Evolutionary conservation across 768 basidiomycete species (phyloP), one percentile per base, ranked within the genome.

Genomic region (Exsudoporus frostii): DNA sequence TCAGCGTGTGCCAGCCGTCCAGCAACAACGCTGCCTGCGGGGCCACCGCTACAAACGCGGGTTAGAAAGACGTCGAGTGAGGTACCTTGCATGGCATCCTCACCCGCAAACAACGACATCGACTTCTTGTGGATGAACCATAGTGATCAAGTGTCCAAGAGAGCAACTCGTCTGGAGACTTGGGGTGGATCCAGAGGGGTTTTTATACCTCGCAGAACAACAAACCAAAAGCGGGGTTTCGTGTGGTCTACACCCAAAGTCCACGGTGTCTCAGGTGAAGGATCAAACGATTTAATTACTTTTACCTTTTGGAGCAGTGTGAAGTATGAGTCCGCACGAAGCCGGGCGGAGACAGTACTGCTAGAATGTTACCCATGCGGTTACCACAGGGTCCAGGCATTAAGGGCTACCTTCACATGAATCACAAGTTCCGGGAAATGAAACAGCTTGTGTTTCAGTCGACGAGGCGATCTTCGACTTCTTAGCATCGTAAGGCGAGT

Each of bases 1-100:
- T 87, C 86, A 34, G 85, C 84, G 60, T 82, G 84, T 0, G 86
- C 86, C 48, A 88, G 70, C 50, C 86, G 76, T 49, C 86, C 86
- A 13, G 86, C 86, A 27, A 82, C 79, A 46, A 85, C 85, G 62
- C 83, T 59, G 78, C 81, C 80, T 65, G 84, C 83, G 19, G 84
- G 84, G 55, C 84, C 84, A 69, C 84, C 84, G 65, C 74, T 76
- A 56, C 22, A 48, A 54, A 8, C 5, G 42, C n/a, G 55, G 4
- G 20, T 63, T 38, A 61, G 47, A 34, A 56, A 29, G 51, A 36
- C 24, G 43, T n/a, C 25, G 22, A 19, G 29, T 25, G 19, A 45
- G 22, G 37, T 20, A 7, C 24, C 11, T 41, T 22, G 6, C 14
- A 34, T 38, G 37, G 29, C n/a, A 45, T 33, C 8, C 70, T 48